Evolutionary conservation across 2,329 filamentous ascomycete species (phyloP), one percentile per base, ranked within the genome.

Genomic region (Dactylonectria estremocensis): DNA sequence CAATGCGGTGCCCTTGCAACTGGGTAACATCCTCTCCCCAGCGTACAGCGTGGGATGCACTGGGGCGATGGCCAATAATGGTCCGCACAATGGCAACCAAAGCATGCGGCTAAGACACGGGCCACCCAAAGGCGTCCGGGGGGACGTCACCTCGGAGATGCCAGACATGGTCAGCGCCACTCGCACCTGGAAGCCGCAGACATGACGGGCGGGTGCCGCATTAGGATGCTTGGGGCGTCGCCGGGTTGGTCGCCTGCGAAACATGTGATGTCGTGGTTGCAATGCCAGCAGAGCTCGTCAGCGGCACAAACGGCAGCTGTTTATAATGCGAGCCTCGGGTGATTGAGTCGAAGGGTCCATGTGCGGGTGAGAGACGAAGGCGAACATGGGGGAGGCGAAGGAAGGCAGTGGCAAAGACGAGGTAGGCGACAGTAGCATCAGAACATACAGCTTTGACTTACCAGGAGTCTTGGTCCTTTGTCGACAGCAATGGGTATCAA

Each of bases 61-160:
- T 35, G 55, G 53, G 60, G 58, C 57, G 52, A 45, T 60, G 54
- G 66, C 73, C 74, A 76, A 76, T 76, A 66, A 74, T 68, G 64
- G 63, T 43, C 37, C 55, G 57, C 54, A 65, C 67, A 75, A 75
- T 74, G 67, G 53, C 68, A 76, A 75, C 70, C 64, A 69, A 37
- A n/a, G 57, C 56, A 70, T 73, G 73, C 73, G 68, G 73, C 73
- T 75, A 76, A 72, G 72, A 74, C 70, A 73, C 62, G 69, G 70
- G 43, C 66, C 67, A 58, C 58, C 40, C 66, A 69, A 60, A 69
- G 46, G 49, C 71, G 64, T 65, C 66, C 53, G 56, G 66, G 53
- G 66, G 61, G 71, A 75, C 73, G 73, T 75, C 72, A 75, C 73
- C 64, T 64, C 61, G 72, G 69, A 60, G 55, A 72, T 69, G 68